Conservation (phyloP, 148 eudicot species). For the Rhododendron molle region DNA sequence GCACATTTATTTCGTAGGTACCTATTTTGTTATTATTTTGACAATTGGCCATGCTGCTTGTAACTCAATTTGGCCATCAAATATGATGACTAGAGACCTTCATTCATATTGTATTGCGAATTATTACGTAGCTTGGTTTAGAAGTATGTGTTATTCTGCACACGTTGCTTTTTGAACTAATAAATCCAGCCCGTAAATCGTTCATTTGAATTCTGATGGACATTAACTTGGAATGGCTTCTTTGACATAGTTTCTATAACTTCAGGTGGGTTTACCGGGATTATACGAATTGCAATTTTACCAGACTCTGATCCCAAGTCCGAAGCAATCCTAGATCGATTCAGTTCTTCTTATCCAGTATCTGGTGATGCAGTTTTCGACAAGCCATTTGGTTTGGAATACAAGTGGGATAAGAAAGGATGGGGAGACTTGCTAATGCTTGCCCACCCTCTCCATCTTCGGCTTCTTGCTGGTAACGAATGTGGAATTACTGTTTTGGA, state of each 20-base stretch:
- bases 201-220: slow-evolving; percentile 18
- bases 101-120: not conserved
- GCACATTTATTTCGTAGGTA: not conserved
- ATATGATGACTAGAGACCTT: not conserved
- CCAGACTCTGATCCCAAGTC: slow-evolving; percentile 35
- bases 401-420: slow-evolving; percentile 74
- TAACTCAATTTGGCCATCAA: not conserved
- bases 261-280: slow-evolving; percentile 53
- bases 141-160: not conserved
- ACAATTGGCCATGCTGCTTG: not conserved
- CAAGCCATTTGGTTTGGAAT: slow-evolving; percentile 61
- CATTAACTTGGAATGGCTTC: slow-evolving; percentile 68
- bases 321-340: slow-evolving; percentile 63
- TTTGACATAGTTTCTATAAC: slow-evolving; percentile 48
- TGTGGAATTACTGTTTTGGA: slow-evolving; percentile 44
- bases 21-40: not conserved
- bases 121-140: not conserved
- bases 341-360: slow-evolving; percentile 75
- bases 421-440: slow-evolving; percentile 88
- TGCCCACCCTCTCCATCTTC: slow-evolving; percentile 84
- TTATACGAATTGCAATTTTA: slow-evolving; percentile 57
- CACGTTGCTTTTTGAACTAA: not conserved
- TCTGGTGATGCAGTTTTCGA: slow-evolving; percentile 53
- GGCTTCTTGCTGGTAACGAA: slow-evolving; percentile 38
- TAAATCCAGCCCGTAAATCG: not conserved